phyloP scores from a whole-genome alignment of 331 rosid genomes.

The Pyracantha coccinea region DNA sequence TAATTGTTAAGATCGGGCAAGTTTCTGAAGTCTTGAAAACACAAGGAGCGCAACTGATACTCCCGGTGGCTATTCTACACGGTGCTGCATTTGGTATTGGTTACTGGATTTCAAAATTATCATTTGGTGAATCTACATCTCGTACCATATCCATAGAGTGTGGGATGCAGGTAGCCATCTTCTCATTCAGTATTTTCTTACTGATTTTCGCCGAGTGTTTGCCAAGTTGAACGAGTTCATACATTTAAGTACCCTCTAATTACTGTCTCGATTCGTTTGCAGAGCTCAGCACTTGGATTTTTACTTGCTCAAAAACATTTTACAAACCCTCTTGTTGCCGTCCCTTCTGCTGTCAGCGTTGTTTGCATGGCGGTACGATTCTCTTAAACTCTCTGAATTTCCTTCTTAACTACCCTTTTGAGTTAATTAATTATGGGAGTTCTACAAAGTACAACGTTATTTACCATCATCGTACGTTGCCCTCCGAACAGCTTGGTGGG shows the following conservation, averaged over 20 bases:
- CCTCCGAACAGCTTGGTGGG: slow-evolving; percentile 70
- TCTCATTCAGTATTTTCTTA: slow-evolving; percentile 5
- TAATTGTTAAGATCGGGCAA: slow-evolving; percentile 71
- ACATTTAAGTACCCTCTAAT: neutral
- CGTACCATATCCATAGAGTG: slow-evolving; percentile 95
- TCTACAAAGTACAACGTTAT: neutral
- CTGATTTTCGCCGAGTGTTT: neutral
- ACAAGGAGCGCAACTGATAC: slow-evolving; percentile 72
- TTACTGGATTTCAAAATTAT: slow-evolving; percentile 71
- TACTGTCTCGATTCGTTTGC: slow-evolving; percentile 1
- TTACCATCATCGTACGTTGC: neutral
- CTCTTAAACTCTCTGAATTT: neutral
- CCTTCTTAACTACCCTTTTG: neutral
- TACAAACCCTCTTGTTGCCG: slow-evolving; percentile 84
- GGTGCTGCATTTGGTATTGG: slow-evolving; percentile 87
- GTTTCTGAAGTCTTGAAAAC: slow-evolving; percentile 76
- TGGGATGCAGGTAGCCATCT: slow-evolving; percentile 77
- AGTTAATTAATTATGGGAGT: neutral
- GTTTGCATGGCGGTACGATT: slow-evolving; percentile 89
- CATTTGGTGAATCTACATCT: slow-evolving; percentile 96
- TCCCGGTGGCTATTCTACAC: slow-evolving; percentile 76
- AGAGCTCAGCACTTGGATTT: slow-evolving; percentile 97
- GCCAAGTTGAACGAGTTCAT: neutral
- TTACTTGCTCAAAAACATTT: slow-evolving; percentile 94
- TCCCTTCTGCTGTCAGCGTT: slow-evolving; percentile 95